phyloP scores from a whole-genome alignment of 1,284 basidiomycete genomes.

The Marasmius sp. region DNA sequence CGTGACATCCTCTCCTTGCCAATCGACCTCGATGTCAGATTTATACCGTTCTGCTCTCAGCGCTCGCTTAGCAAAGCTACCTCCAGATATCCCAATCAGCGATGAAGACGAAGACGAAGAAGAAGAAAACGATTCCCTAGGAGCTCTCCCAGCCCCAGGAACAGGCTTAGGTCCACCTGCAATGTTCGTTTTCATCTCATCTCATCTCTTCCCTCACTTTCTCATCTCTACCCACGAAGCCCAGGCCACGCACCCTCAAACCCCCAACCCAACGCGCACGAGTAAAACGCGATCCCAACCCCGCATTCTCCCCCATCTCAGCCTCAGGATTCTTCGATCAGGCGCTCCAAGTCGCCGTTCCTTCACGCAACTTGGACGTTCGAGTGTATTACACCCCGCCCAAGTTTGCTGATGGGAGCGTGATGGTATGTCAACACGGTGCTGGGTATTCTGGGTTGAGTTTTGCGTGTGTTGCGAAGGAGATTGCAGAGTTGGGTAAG shows the following conservation, averaged over 20 bases:
- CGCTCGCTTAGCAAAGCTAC: constrained; percentile 67
- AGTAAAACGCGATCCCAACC: constrained; percentile 45
- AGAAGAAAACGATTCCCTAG: constrained; percentile 64
- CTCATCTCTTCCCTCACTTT: constrained; percentile 4
- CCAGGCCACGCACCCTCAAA: constrained; percentile 27
- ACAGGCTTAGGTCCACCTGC: constrained; percentile 63
- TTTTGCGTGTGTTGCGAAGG: constrained; percentile 87
- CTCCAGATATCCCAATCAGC: constrained; percentile 43
- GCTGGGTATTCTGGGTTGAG: constrained; percentile 89
- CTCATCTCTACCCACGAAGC: constrained; percentile 1
- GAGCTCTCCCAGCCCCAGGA: constrained; percentile 53
- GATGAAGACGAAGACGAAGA: constrained; percentile 58
- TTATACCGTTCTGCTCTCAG: constrained; percentile 69
- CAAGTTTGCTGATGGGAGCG: constrained; percentile 49
- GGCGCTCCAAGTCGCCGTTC: constrained; percentile 72
- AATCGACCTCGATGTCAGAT: constrained; percentile 52
- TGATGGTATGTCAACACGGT: constrained; percentile 93
- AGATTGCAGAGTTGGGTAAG: constrained; percentile 58
- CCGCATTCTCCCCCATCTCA: constrained; percentile 70
- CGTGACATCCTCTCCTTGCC: background rate
- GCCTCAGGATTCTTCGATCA: constrained; percentile 74
- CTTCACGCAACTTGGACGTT: constrained; percentile 59
- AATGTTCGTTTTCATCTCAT: constrained; percentile 41
- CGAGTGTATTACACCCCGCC: constrained; percentile 78
- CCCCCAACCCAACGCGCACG: constrained; percentile 8